Conservation (phyloP, 179 eudicot species). For the Dionaea muscipula region DNA sequence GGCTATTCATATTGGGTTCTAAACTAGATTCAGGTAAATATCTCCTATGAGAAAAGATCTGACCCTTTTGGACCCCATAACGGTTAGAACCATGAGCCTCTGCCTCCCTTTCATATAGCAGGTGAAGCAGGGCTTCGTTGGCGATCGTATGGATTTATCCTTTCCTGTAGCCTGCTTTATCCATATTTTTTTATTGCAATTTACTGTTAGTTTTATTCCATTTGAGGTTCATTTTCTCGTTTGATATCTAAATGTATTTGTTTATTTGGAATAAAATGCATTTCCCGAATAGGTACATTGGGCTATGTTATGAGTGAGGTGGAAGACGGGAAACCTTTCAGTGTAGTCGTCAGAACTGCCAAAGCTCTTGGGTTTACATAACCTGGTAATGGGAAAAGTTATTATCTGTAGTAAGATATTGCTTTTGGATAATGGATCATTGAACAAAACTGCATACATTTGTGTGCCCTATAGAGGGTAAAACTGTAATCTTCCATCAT, state of each 20-base stretch:
- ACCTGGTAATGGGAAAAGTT: constrained; percentile 47
- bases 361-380: constrained; percentile 86
- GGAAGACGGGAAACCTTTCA: constrained; percentile 82
- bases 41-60: no score
- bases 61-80: no score
- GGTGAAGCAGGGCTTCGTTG: no score
- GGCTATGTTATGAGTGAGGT: constrained; percentile 95
- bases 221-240: neutral
- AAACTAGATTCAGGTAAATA: no score
- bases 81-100: no score
- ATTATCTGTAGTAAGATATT: neutral
- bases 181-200: constrained; percentile 46
- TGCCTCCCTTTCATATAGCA: no score
- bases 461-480: no score
- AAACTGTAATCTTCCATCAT: no score
- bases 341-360: constrained; percentile 82
- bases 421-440: neutral
- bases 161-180: constrained; percentile 82
- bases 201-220: neutral
- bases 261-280: neutral
- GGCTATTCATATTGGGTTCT: no score
- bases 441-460: no score
- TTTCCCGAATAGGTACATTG: constrained; percentile 51
- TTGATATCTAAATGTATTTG: neutral
- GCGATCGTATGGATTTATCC: no score